phyloP scores from a whole-genome alignment of 768 basidiomycete genomes.

The Russula sp. region DNA sequence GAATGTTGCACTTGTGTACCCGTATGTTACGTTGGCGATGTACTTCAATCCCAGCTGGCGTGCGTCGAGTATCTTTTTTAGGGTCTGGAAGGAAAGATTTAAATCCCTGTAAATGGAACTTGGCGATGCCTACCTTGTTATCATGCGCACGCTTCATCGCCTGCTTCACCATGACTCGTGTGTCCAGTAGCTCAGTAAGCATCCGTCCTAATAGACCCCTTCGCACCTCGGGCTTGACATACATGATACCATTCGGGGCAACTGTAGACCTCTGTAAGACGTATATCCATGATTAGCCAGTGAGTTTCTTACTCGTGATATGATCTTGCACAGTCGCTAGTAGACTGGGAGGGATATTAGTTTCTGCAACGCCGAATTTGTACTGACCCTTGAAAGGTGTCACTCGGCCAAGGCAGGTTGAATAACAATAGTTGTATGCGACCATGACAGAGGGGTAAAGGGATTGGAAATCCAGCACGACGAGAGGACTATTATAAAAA shows the following conservation, averaged over 20 bases:
- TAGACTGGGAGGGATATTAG: slow-evolving; percentile 58
- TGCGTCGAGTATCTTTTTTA: slow-evolving; percentile 75
- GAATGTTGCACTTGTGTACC: slow-evolving; percentile 90
- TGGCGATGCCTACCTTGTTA: slow-evolving; percentile 52
- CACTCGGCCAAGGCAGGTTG: slow-evolving; percentile 88
- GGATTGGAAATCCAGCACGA: slow-evolving; percentile 94
- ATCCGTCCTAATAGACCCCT: slow-evolving; percentile 84
- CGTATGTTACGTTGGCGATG: slow-evolving; percentile 92
- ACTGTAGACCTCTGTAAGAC: slow-evolving; percentile 41
- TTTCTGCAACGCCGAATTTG: slow-evolving; percentile 80
- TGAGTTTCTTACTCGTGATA: slow-evolving; percentile 52
- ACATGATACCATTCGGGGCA: slow-evolving; percentile 92
- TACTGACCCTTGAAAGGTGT: slow-evolving; percentile 80
- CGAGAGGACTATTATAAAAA: slow-evolving; percentile 85
- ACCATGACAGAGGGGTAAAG: slow-evolving; percentile 98
- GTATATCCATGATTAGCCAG: background rate
- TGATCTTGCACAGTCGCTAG: slow-evolving; percentile 66
- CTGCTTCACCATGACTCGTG: slow-evolving; percentile 96
- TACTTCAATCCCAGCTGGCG: slow-evolving; percentile 91
- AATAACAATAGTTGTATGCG: slow-evolving; percentile 96
- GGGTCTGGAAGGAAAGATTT: slow-evolving; percentile 40
- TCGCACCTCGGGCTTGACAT: slow-evolving; percentile 77
- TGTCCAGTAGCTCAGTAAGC: slow-evolving; percentile 88
- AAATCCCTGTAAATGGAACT: background rate
- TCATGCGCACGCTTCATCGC: slow-evolving; percentile 78